Conservation (phyloP, 106 monocot species). For the Alisma plantagoaquatica region DNA sequence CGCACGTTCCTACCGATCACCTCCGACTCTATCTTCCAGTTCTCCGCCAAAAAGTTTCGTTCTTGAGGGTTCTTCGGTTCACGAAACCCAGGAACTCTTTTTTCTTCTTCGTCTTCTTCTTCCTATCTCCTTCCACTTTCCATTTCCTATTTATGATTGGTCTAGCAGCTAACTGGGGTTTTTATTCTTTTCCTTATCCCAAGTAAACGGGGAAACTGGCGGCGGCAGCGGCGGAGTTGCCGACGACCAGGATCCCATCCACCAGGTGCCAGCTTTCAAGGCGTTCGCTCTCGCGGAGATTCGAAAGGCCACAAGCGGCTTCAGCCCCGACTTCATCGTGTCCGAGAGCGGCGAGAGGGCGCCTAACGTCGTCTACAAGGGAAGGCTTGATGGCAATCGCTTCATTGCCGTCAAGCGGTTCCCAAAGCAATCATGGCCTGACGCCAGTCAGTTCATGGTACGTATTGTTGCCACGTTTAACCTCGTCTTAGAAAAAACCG, state of each 20-base stretch:
- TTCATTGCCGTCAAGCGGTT: conserved; percentile 88
- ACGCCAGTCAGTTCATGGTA: conserved; percentile 94
- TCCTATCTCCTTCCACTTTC: not conserved
- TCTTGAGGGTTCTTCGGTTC: not conserved
- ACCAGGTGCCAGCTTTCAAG: conserved; percentile 66
- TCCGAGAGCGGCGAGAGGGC: conserved; percentile 98
- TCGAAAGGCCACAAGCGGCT: conserved; percentile 75
- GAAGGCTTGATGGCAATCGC: conserved; percentile 59
- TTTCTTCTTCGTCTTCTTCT: not conserved
- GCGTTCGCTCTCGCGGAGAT: conserved; percentile 85
- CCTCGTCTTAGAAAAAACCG: too few relatives aligned
- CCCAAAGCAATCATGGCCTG: conserved; percentile 93
- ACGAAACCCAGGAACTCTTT: not conserved
- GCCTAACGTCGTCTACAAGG: conserved; percentile 81
- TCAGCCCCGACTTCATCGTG: conserved; percentile 77
- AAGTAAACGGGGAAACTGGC: conserved; percentile 33
- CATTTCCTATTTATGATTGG: not conserved
- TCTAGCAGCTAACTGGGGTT: too few relatives aligned
- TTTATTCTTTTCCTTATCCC: too few relatives aligned
- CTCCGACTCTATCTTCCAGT: not conserved
- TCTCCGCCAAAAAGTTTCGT: not conserved
- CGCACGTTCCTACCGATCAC: not conserved
- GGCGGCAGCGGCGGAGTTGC: conserved; percentile 1
- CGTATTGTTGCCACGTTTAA: too few relatives aligned
- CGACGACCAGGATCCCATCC: conserved; percentile 10